Evolutionary conservation across 495 filamentous ascomycete genomes (phyloP), one percentile per base, ranked within the genome.

Genomic region (Pyrenula aspistea): DNA sequence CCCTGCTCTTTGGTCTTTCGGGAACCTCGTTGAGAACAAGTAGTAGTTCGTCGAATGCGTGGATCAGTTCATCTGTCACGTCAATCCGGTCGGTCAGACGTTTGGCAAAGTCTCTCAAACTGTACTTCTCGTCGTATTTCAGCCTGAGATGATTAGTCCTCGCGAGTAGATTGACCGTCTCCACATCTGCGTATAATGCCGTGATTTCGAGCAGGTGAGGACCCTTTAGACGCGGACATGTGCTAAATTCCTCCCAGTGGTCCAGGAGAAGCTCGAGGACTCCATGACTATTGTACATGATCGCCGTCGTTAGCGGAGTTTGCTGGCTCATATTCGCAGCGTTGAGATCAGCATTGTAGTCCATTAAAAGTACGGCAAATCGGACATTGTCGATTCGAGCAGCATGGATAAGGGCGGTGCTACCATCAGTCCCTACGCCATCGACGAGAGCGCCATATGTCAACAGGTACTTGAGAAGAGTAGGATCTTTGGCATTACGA

Each of bases 281-380:
- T 8, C 15, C 15, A 15, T 42, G 31, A 42, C 31, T 42, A 15
- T 42, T 42, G 31, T 42, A 15, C 4, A 15, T 42, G 31, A 42
- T 42, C 4, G 31, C 31, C 8, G 31, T 42, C 8, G 31, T 42
- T 15, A 42, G 15, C 31, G 31, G 31, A 42, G 31, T 42, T 42
- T 4, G 15, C 31, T 15, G 8, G 15, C 8, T 42, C 15, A 42
- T 42, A 8, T 4, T 8, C 31, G 31, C 55, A 24, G 60, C 62
- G 56, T 67, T 63, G 55, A 68, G 61, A 49, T 66, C 49, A 25
- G 66, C 62, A 15, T 15, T 15, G 31, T 42, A 42, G 8, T 42
- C 31, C 8, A 42, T 4, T 42, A 42, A 15, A 8, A 42, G 15
- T 4, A 42, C 8, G 4, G 31, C 31, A 15, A 42, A 42, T 8